Base-by-base conservation (phyloP, 129 eudicot species). In the Chrysanthemum lavandulifolium region DNA sequence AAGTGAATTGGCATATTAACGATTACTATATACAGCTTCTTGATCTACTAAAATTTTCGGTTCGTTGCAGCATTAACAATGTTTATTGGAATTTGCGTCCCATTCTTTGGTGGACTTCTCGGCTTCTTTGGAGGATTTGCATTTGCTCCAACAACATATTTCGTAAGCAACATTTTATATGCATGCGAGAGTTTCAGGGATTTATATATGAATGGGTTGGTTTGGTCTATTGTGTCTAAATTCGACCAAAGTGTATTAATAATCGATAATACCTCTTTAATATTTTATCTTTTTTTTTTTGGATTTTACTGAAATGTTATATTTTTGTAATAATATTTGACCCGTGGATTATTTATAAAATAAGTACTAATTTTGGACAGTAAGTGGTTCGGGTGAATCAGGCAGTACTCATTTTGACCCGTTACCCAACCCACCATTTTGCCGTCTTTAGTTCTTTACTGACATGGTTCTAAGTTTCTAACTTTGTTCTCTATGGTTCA, bases 51-150 rank as follows among this genome's bases (percentile, higher is more conserved):
- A 64, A 47, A 27, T 45, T 6, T 23, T 66, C 23, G 15, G 33
- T 67, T 40, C 5, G 23, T 80, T 68, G 78, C 90, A 84, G 87
- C 82, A 49, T 80, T 87, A 56, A 87, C 94, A 5, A 87, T 87
- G 94, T 72, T 87, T 25, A 27, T 85, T 16, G 94, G 60, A 54
- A 85, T 87, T 23, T 75, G 83, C 33, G 60, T 85, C 82, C 90
- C 94, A 18, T 85, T 80, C 87, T 87, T 87, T 13, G 82, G 84
- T 31, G 94, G 90, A n/a, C 90, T 88, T 60, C 79, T 88, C 3
- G 90, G 84, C 1, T 88, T 88, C 77, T 88, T 88, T 8, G 94
- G 94, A 69, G 94, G 94, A 73, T 88, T 88, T 27, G 90, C 90
- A 52, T 85, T 88, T 43, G 94, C 94, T 43, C 94, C 94, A 13